Evolutionary conservation across 768 basidiomycete species (phyloP).

Genomic region (Fomitopsis serialis): DNA sequence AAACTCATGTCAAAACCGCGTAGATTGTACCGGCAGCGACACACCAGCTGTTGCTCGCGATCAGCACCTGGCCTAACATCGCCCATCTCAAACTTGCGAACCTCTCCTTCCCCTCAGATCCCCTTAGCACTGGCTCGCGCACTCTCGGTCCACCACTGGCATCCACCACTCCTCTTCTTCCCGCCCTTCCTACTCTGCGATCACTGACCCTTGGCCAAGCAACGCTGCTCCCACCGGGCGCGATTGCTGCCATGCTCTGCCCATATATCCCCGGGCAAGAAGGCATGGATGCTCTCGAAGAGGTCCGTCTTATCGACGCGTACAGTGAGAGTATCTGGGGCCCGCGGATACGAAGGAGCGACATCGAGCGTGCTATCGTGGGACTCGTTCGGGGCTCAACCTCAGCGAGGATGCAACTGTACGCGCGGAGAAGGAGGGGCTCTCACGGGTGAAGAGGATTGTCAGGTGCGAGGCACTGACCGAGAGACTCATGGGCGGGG

Average conservation of each 20-base stretch:
- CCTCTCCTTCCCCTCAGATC: constrained; percentile 32
- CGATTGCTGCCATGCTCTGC: constrained; percentile 33
- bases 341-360: constrained; percentile 40
- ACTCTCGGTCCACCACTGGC: constrained; percentile 5
- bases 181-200: constrained; percentile 32
- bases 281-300: constrained; percentile 21
- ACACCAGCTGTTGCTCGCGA: constrained; percentile 33
- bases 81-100: constrained; percentile 43
- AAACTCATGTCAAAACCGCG: neutral
- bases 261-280: constrained; percentile 13
- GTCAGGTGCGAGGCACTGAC: constrained; percentile 47
- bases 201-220: constrained; percentile 47
- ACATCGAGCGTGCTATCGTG: constrained; percentile 37
- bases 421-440: constrained; percentile 14
- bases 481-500: constrained; percentile 50
- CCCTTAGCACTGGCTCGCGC: constrained; percentile 11
- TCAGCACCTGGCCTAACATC: constrained; percentile 39
- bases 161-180: constrained; percentile 24
- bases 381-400: constrained; percentile 26
- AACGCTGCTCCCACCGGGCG: constrained; percentile 37
- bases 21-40: constrained; percentile 42
- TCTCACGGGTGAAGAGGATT: constrained; percentile 30
- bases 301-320: constrained; percentile 44
- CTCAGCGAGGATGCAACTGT: constrained; percentile 14
- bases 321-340: constrained; percentile 59